Evolutionary conservation across 2,329 filamentous ascomycete genomes (phyloP).

Genomic region (Fusarium fujikuroi): DNA sequence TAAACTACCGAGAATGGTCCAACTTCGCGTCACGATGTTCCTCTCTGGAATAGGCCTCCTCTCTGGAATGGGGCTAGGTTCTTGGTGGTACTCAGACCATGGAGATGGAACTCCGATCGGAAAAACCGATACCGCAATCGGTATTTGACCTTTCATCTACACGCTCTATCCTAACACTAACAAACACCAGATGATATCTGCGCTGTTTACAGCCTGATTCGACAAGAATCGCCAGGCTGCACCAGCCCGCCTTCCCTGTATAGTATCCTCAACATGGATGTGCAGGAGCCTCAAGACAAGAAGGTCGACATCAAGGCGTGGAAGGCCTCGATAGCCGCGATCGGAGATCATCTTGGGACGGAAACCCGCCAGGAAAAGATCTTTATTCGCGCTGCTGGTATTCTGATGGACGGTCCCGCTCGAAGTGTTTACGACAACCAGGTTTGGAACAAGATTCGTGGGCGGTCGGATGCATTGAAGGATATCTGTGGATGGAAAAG

Average conservation of each 20-base stretch:
- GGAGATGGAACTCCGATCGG: background rate
- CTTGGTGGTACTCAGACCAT: background rate
- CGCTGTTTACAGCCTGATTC: fast-evolving
- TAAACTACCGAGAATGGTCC: background rate
- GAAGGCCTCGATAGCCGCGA: background rate
- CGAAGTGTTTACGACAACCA: background rate
- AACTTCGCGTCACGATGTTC: too few species aligned
- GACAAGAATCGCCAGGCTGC: background rate
- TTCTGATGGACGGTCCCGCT: background rate
- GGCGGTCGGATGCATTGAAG: background rate
- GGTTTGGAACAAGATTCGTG: background rate
- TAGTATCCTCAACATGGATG: background rate
- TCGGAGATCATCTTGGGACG: fast-evolving
- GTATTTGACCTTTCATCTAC: background rate
- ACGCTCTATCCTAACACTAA: background rate
- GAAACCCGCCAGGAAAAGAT: background rate
- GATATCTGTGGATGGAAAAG: background rate
- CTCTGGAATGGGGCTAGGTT: too few species aligned
- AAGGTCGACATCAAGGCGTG: background rate
- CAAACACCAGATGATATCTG: background rate
- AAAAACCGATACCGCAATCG: background rate
- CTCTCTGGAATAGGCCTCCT: too few species aligned
- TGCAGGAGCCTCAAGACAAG: background rate
- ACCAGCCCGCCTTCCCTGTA: background rate
- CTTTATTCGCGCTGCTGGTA: background rate